These are phyloP conservation scores for Tetrapisispora taiwanensis DNA, from an alignment of 805 yeast genomes.

Conservation along the genomic window DNA sequence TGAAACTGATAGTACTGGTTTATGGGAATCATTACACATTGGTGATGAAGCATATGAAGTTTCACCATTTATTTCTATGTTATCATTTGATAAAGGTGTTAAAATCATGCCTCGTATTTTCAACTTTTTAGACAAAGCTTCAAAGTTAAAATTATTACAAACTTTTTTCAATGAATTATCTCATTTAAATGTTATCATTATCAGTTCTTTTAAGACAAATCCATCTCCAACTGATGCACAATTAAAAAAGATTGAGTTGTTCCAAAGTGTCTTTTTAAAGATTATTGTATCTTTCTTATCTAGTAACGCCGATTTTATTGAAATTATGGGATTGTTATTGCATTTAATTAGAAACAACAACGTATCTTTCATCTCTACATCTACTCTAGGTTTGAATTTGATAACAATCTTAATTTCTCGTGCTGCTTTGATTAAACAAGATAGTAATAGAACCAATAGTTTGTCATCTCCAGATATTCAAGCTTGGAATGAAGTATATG, in stretches of 20 bases:
- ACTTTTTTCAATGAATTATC: conserved; percentile 72
- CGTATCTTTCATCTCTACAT: conserved; percentile 43
- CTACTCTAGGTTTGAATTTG: conserved; percentile 74
- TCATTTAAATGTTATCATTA: conserved; percentile 62
- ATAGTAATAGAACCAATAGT: conserved; percentile 37
- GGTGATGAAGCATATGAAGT: conserved; percentile 49
- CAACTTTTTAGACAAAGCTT: conserved; percentile 68
- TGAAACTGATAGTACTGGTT: conserved; percentile 35
- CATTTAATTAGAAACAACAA: conserved; percentile 62
- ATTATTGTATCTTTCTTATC: conserved; percentile 75
- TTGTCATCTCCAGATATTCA: conserved; percentile 34
- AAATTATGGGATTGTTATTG: conserved; percentile 66
- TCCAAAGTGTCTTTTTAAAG: conserved; percentile 73
- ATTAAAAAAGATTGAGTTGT: conserved; percentile 57
- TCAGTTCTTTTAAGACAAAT: conserved; percentile 70
- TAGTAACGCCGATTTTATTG: conserved; percentile 62
- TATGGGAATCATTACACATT: conserved; percentile 75
- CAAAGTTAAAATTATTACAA: conserved; percentile 66
- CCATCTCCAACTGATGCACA: conserved; percentile 43
- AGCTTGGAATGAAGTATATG: conserved; percentile 73
- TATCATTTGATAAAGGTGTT: conserved; percentile 78
- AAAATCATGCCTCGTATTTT: conserved; percentile 82
- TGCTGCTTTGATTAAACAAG: conserved; percentile 86
- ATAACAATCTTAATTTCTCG: conserved; percentile 85
- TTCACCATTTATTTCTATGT: conserved; percentile 73